A percentile compares a stretch with the other conserved stretches of the same genome.
phyloP scores from a whole-genome alignment of 169 alveolate species.

The Cryptosporidium baileyi region DNA sequence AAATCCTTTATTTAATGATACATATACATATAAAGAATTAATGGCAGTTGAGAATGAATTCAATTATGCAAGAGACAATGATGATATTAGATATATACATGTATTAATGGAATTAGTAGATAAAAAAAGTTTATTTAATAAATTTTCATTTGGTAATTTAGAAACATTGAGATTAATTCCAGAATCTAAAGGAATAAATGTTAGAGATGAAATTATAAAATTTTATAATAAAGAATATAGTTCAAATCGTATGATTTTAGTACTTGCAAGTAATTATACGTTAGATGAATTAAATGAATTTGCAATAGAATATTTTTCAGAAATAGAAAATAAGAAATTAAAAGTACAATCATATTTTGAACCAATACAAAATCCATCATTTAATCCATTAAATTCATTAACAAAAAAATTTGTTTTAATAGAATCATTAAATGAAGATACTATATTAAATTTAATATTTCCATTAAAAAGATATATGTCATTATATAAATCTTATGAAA shows the following conservation, averaged over 20 bases:
- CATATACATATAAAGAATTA: constrained; percentile 78
- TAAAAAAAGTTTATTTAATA: constrained; percentile 64
- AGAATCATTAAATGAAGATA: not conserved
- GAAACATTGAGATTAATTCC: constrained; percentile 72
- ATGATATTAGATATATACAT: constrained; percentile 32
- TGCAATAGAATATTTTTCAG: constrained; percentile 19
- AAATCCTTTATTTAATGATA: constrained; percentile 77
- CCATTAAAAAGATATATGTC: constrained; percentile 25
- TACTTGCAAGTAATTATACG: constrained; percentile 72
- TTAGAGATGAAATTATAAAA: constrained; percentile 75
- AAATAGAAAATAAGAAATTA: constrained; percentile 10
- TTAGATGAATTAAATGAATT: constrained; percentile 58
- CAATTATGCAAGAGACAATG: constrained; percentile 70
- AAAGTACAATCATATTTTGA: not conserved
- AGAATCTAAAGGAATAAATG: constrained; percentile 60
- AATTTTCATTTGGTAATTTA: constrained; percentile 77
- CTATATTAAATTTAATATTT: not conserved
- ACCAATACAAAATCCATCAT: not conserved
- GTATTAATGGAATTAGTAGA: constrained; percentile 9
- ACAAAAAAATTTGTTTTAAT: not conserved
- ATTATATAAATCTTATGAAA: not conserved
- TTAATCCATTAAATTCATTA: constrained; percentile 7
- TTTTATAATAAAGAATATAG: constrained; percentile 78
- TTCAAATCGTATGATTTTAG: constrained; percentile 78
- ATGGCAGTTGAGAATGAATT: constrained; percentile 80